Evolutionary conservation across 495 filamentous ascomycete species (phyloP).

Genomic region (Mytilinidion resinicola): DNA sequence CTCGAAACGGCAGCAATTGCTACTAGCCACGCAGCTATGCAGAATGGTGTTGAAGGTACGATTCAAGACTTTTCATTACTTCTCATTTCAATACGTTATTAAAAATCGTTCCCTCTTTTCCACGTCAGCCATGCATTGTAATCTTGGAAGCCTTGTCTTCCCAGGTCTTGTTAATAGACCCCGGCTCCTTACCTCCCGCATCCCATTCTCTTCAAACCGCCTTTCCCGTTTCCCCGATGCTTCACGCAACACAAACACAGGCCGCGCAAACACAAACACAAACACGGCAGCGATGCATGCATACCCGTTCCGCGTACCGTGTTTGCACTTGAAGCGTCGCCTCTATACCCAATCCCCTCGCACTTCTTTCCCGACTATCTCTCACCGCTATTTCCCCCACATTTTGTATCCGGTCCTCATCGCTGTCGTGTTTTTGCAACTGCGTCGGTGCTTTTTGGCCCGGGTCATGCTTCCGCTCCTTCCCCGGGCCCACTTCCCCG

Average conservation of each 20-base stretch:
- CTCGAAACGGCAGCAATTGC: conserved; percentile 91
- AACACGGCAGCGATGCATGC: not conserved
- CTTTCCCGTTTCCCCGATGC: not conserved
- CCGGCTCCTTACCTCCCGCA: not conserved
- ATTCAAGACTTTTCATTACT: conserved; percentile 1
- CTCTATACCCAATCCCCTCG: not conserved
- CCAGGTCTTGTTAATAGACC: not conserved
- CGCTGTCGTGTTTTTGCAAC: not conserved
- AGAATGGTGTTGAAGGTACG: conserved; percentile 98
- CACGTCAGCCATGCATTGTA: too few relatives aligned
- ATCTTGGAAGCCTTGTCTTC: not conserved
- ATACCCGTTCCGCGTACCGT: not conserved
- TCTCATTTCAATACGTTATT: not conserved
- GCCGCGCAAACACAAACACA: not conserved
- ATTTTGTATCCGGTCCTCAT: not conserved
- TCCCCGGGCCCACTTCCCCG: not conserved
- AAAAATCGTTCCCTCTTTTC: not conserved
- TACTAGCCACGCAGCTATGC: conserved; percentile 94
- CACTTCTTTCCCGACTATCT: not conserved
- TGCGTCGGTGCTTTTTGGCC: too few relatives aligned
- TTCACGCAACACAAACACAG: not conserved
- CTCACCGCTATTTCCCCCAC: not conserved
- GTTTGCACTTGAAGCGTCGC: not conserved
- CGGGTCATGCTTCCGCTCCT: not conserved
- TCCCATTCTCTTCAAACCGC: not conserved